Evolutionary conservation across 78 protist genomes (phyloP), one percentile per base, ranked within the genome.

Genomic region (Dictyostelium citrinum): DNA sequence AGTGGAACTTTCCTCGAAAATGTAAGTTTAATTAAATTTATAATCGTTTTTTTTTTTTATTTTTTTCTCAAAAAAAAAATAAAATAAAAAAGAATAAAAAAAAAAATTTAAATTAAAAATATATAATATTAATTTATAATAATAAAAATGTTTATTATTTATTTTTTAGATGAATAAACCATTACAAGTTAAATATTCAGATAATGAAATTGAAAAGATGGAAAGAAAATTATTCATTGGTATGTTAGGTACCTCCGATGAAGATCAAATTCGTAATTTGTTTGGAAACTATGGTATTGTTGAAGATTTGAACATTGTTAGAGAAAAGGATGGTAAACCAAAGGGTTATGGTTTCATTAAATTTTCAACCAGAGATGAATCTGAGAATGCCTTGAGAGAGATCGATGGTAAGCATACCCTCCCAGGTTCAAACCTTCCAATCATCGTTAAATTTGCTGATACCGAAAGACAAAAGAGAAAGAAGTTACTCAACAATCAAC

Each of bases 291-390:
- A 49, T 74, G 99, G 99, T 70, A 37, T 77, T 49, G 95, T 99
- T 96, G 96, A 97, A 71, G 91, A 96, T 1, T 88, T 91, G 29
- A 88, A 79, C 58, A 91, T 99, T 58, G 97, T 97, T 96, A 16
- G 76, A 33, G 99, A 98, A 92, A 88, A 84, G 49, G 85, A 90
- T 70, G 96, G 91, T 49, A 77, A 77, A 58, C 91, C 97, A 33
- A 82, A 84, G 58, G 98, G 99, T 55, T 99, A 98, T 70, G 99
- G 99, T 67, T 99, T 98, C 76, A 97, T 99, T 43, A 97, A 98
- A 93, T 98, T 98, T 93, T 33, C 83, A 20, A 1, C 82, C 8
- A 77, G 95, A 20, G 99, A 98, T 35, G 99, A 97, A 90, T 98
- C 99, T 67, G 92, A 96, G 20, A 41, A 58, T 24, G 99, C 99